Evolutionary conservation across 192 early-diverging fungal genomes (phyloP).

Genomic region (Coemansia erecta): DNA sequence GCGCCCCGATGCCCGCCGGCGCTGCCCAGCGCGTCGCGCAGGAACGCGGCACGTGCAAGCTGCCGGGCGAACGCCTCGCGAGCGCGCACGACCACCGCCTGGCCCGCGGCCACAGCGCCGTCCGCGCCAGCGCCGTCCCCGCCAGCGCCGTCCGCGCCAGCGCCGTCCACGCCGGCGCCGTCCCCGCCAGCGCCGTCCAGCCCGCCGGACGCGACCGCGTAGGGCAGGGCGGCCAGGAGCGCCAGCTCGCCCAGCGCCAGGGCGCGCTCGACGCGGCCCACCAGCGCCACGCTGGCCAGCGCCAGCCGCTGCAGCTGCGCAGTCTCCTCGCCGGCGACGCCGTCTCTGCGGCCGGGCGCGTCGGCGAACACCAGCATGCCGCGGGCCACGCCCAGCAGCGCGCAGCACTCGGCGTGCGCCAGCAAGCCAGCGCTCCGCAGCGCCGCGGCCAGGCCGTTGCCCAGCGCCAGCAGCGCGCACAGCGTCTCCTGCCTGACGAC

Average conservation of each 20-base stretch:
- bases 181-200: too few relatives aligned
- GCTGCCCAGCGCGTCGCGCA: not conserved
- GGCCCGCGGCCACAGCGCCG: not conserved
- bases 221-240: slow-evolving; percentile 26
- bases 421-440: slow-evolving; percentile 5
- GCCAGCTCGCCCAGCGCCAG: slow-evolving; percentile 31
- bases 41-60: not conserved
- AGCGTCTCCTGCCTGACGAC: slow-evolving; percentile 37
- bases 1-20: not conserved
- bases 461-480: slow-evolving; percentile 19
- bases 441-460: slow-evolving; percentile 8
- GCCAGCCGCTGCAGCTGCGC: slow-evolving; percentile 69
- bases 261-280: slow-evolving; percentile 2
- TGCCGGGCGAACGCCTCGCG: slow-evolving; percentile 12
- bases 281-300: slow-evolving; percentile 55
- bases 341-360: slow-evolving; percentile 35
- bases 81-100: not conserved
- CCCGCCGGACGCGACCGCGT: not conserved
- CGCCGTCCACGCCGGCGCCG: too few relatives aligned
- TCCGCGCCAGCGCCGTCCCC: too few relatives aligned
- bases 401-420: slow-evolving; percentile 12
- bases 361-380: slow-evolving; percentile 20
- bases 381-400: slow-evolving; percentile 19
- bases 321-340: slow-evolving; percentile 62
- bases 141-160: too few relatives aligned